A percentile compares a stretch with the other conserved stretches of the same genome.
phyloP scores from a whole-genome alignment of 1,139 yeast species.

The Pichia sp. region DNA sequence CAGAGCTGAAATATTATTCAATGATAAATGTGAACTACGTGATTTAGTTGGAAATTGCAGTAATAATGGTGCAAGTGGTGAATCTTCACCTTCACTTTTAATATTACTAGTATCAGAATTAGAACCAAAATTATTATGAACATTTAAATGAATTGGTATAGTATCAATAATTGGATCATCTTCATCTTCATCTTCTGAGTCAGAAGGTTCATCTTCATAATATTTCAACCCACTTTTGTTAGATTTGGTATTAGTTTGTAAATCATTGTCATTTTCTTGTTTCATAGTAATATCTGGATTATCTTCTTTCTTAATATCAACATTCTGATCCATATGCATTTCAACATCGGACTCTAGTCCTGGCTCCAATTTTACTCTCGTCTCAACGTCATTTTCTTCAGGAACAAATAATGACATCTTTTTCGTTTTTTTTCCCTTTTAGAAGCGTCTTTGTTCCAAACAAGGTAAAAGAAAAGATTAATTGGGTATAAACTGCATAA shows the following conservation, averaged over 20 bases:
- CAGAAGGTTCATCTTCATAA: constrained; percentile 24
- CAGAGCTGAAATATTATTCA: constrained; percentile 35
- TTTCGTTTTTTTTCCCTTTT: background rate
- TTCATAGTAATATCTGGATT: no score
- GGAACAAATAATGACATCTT: constrained; percentile 26
- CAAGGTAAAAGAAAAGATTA: no score
- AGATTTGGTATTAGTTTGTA: background rate
- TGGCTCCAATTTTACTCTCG: constrained; percentile 1
- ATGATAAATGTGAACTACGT: constrained; percentile 28
- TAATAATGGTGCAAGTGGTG: constrained; percentile 29
- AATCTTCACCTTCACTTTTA: constrained; percentile 3
- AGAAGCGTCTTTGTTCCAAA: no score
- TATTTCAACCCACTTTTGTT: constrained; percentile 5
- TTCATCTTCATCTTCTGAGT: constrained; percentile 24
- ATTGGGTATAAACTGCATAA: no score
- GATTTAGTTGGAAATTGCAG: constrained; percentile 66
- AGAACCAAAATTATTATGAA: background rate
- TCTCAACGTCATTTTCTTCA: constrained; percentile 21
- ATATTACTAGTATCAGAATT: background rate
- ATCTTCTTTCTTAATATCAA: constrained; percentile 35
- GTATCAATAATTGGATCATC: constrained; percentile 78
- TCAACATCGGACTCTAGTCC: constrained; percentile 26
- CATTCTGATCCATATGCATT: constrained; percentile 21
- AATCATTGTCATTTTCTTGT: constrained; percentile 1
- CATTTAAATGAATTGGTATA: constrained; percentile 51